A percentile compares a stretch with the other conserved stretches of the same genome.
These are phyloP conservation scores for Nakazawaea ambrosiae DNA, from an alignment of 805 yeast species.

Conservation along the genomic window DNA sequence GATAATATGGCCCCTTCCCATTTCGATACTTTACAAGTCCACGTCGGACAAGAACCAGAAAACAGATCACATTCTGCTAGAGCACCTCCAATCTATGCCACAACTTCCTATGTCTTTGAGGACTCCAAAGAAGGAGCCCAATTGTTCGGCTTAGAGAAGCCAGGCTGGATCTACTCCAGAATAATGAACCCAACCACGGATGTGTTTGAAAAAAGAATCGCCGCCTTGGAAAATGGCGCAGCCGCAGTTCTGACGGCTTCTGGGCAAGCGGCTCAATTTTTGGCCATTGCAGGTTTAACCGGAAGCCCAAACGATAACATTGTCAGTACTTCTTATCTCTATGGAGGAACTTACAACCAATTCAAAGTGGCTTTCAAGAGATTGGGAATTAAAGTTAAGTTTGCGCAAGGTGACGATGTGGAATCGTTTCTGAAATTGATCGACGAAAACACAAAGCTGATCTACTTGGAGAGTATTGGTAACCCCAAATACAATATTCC, in stretches of 20 bases:
- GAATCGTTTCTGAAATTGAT: slow-evolving; percentile 67
- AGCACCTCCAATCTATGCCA: slow-evolving; percentile 91
- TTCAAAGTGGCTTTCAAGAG: slow-evolving; percentile 89
- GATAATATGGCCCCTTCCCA: slow-evolving; percentile 54
- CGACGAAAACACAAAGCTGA: slow-evolving; percentile 83
- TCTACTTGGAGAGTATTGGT: slow-evolving; percentile 86
- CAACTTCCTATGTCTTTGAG: slow-evolving; percentile 82
- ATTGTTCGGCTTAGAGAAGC: slow-evolving; percentile 74
- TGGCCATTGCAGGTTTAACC: slow-evolving; percentile 78
- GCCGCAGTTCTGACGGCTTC: slow-evolving; percentile 87
- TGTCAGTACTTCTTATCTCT: slow-evolving; percentile 76
- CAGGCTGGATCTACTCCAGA: slow-evolving; percentile 86
- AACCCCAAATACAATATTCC: slow-evolving; percentile 92
- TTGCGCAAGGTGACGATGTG: slow-evolving; percentile 73
- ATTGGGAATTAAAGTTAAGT: slow-evolving; percentile 78
- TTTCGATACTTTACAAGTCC: slow-evolving; percentile 88
- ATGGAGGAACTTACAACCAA: slow-evolving; percentile 96
- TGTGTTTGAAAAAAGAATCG: slow-evolving; percentile 85
- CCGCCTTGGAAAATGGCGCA: slow-evolving; percentile 88
- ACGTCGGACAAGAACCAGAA: slow-evolving; percentile 84
- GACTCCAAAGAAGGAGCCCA: slow-evolving; percentile 91
- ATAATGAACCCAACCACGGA: slow-evolving; percentile 90
- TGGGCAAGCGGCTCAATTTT: slow-evolving; percentile 95
- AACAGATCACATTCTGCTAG: slow-evolving; percentile 60
- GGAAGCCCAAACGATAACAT: slow-evolving; percentile 79